Conservation (phyloP, 768 basidiomycete species). For the Tulasnella sp. region DNA sequence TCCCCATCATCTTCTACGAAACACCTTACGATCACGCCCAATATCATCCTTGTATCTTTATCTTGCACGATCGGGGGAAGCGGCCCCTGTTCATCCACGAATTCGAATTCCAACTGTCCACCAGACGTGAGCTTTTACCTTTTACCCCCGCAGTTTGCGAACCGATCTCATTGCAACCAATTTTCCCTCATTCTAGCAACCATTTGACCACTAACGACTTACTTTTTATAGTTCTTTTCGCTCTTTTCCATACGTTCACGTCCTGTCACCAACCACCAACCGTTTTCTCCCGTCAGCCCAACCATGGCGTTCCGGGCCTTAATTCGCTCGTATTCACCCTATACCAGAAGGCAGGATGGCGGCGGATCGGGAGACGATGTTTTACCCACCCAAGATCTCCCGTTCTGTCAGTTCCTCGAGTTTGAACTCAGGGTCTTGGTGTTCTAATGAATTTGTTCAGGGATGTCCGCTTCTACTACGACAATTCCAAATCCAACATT, state of each 20-base stretch:
- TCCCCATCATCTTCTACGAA: constrained; percentile 3
- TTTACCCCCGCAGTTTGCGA: neutral
- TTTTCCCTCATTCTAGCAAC: no score
- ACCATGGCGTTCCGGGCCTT: no score
- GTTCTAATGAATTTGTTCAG: neutral
- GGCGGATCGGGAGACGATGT: no score
- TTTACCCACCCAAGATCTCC: constrained; percentile 13
- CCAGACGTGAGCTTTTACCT: constrained; percentile 4
- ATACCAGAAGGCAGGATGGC: no score
- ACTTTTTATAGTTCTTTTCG: no score
- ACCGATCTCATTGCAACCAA: no score
- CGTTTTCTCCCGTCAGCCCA: no score
- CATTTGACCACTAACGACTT: no score
- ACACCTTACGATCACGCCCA: neutral
- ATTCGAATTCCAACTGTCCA: constrained; percentile 2
- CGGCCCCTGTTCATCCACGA: neutral
- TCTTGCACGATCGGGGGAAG: neutral
- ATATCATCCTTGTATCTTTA: neutral
- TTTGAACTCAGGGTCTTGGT: neutral
- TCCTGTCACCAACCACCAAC: no score
- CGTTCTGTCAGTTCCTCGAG: constrained; percentile 3
- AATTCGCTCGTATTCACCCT: no score
- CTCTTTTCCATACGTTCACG: no score
- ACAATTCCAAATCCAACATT: constrained; percentile 9
- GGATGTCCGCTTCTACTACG: constrained; percentile 10